phyloP scores from a whole-genome alignment of 2,329 filamentous ascomycete genomes.

The Oidium heveae region DNA sequence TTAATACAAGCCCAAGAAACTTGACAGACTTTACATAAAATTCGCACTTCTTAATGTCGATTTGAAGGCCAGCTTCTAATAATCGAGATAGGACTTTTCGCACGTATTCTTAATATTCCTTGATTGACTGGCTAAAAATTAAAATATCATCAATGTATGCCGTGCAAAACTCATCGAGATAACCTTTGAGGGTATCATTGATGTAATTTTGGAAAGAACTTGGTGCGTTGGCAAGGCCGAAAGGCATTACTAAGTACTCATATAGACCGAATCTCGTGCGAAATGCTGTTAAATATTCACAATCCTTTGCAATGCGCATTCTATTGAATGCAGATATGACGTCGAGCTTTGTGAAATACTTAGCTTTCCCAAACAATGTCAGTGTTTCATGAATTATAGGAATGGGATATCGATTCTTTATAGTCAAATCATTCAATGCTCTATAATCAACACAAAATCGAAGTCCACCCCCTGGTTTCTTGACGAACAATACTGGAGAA shows the following conservation, averaged over 20 bases:
- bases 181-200: not conserved
- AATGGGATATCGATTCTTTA: not conserved
- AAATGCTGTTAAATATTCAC: not conserved
- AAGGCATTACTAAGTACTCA: not conserved
- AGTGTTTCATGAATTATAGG: not conserved
- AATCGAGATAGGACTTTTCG: not conserved
- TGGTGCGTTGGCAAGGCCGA: not conserved
- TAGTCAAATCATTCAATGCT: not conserved
- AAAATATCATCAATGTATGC: not conserved
- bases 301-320: not conserved
- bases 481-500: not conserved
- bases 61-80: not conserved
- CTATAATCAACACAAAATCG: not conserved
- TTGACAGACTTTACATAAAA: not conserved
- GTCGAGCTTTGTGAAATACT: not conserved
- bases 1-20: not conserved
- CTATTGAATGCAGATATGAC: not conserved
- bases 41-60: not conserved
- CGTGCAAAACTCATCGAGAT: not conserved
- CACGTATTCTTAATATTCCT: not conserved
- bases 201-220: not conserved
- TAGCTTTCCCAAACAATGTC: not conserved
- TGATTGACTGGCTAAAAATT: not conserved
- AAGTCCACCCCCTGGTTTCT: not conserved
- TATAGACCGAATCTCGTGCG: not conserved